Evolutionary conservation across 225 moss, liverwort and hornwort genomes (phyloP).

Genomic region (Rhytidiadelphus loreus): DNA sequence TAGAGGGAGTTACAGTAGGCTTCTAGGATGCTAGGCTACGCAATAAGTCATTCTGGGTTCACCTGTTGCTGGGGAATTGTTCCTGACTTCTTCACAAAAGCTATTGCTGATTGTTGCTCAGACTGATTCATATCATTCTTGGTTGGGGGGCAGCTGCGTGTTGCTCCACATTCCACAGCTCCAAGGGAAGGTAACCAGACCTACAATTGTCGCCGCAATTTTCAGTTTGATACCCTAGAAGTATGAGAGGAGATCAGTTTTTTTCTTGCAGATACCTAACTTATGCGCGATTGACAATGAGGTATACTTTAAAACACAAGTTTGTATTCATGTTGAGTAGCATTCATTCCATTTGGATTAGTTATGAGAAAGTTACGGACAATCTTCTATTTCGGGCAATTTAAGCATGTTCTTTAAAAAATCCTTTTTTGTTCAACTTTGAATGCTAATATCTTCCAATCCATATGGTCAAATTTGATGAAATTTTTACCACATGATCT

Average conservation of each 20-base stretch:
- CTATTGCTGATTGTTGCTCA: background rate
- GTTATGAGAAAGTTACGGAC: too few species aligned
- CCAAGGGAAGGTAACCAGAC: background rate
- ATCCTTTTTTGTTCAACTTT: too few species aligned
- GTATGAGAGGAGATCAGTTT: background rate
- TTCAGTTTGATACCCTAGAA: background rate
- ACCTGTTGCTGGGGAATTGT: background rate
- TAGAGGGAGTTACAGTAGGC: background rate
- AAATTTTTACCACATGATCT: too few species aligned
- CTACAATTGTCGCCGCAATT: background rate
- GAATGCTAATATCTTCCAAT: too few species aligned
- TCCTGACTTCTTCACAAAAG: background rate
- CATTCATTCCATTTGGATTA: too few species aligned
- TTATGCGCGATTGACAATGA: too few species aligned
- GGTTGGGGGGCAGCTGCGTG: background rate
- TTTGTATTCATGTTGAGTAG: too few species aligned
- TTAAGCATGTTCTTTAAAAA: too few species aligned
- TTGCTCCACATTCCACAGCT: background rate
- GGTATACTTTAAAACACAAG: too few species aligned
- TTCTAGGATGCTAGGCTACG: background rate
- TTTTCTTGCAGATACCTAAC: too few species aligned
- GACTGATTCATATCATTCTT: conserved; percentile 7
- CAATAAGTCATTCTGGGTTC: background rate
- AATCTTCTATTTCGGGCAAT: too few species aligned
- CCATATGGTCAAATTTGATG: too few species aligned